Evolutionary conservation across 176 grass and related monocot species (phyloP).

Genomic region (Elaeis guineensis): DNA sequence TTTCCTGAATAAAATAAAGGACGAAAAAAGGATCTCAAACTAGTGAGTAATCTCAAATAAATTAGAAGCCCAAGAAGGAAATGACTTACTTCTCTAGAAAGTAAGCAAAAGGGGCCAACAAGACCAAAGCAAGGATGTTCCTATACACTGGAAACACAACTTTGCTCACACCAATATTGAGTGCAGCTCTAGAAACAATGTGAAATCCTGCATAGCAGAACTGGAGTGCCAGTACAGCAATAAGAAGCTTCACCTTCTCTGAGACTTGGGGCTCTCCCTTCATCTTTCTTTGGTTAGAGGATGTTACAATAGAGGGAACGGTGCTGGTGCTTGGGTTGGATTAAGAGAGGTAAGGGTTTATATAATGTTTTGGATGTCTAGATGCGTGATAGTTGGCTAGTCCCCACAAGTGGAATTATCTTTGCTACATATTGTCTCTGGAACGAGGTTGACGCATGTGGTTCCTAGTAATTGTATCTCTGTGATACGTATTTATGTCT

Average conservation of each 20-base stretch:
- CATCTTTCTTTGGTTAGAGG: conserved; percentile 13
- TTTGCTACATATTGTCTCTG: too few relatives aligned
- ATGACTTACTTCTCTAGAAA: conserved; percentile 83
- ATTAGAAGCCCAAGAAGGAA: not conserved
- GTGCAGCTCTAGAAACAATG: conserved; percentile 71
- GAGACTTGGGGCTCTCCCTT: conserved; percentile 22
- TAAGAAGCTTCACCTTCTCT: conserved; percentile 75
- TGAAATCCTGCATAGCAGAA: conserved; percentile 79
- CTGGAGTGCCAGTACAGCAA: conserved; percentile 61
- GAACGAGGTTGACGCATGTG: too few relatives aligned
- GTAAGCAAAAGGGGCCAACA: conserved; percentile 90
- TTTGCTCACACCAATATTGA: conserved; percentile 91
- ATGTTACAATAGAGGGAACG: too few relatives aligned
- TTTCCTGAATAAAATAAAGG: conserved; percentile 38
- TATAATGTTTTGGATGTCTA: too few relatives aligned
- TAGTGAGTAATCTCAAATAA: not conserved
- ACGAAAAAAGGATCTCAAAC: not conserved
- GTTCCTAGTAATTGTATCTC: too few relatives aligned
- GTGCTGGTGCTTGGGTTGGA: too few relatives aligned
- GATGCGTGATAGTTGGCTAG: too few relatives aligned
- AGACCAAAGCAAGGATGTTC: conserved; percentile 76
- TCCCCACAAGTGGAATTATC: too few relatives aligned
- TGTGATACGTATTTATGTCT: too few relatives aligned
- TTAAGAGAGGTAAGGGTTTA: too few relatives aligned
- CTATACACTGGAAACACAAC: conserved; percentile 85